phyloP scores from a whole-genome alignment of 306 rosid species.

The Vigna reflexopilosa region DNA sequence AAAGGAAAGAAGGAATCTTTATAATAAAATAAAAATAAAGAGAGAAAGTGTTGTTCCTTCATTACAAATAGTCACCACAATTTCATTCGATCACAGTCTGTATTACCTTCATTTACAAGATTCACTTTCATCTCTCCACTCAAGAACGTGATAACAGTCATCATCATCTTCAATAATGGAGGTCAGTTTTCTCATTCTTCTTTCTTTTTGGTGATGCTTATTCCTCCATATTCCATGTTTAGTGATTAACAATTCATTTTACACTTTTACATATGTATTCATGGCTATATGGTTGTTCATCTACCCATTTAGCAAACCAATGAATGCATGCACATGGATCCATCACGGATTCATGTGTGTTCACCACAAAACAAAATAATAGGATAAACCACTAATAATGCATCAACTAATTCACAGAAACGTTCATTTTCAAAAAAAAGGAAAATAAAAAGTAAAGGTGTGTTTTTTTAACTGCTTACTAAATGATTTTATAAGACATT shows the following conservation, averaged over 20 bases:
- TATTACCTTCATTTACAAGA: slow-evolving; percentile 39
- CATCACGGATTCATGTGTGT: not conserved
- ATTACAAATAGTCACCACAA: too few relatives aligned
- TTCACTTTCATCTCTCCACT: slow-evolving; percentile 41
- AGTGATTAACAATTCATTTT: not conserved
- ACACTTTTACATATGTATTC: not conserved
- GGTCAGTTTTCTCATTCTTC: slow-evolving; percentile 8
- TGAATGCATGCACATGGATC: not conserved
- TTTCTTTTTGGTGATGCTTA: not conserved
- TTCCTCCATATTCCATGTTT: not conserved
- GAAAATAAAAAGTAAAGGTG: not conserved
- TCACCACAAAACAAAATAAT: not conserved
- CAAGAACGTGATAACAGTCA: not conserved
- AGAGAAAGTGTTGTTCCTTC: not conserved
- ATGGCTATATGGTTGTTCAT: not conserved
- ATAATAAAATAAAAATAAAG: not conserved
- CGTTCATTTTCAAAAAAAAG: not conserved
- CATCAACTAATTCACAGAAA: not conserved
- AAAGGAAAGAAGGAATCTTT: not conserved
- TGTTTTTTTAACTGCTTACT: not conserved
- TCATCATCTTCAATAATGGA: slow-evolving; percentile 32
- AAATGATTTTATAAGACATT: not conserved
- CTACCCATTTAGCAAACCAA: not conserved
- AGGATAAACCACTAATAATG: not conserved
- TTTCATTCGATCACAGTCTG: too few relatives aligned